Conservation (phyloP, 2,329 filamentous ascomycete genomes). For the Penicillium capsulatum region DNA sequence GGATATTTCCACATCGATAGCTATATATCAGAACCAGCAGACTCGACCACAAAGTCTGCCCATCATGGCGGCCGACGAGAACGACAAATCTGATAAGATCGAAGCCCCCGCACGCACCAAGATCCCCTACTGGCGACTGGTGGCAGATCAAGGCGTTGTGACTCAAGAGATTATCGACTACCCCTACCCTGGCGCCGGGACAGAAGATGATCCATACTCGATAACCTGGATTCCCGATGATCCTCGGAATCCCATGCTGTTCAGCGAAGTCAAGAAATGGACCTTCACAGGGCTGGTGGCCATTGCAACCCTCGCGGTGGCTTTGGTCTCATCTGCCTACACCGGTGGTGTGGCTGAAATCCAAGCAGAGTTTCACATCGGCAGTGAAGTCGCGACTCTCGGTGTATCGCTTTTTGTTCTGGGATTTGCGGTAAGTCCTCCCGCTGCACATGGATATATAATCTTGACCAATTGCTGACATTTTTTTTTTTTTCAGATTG, state of each 20-base stretch:
- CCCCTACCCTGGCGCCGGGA: conserved; percentile 59
- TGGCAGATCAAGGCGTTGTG: conserved; percentile 57
- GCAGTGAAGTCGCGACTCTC: conserved; percentile 54
- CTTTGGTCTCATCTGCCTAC: conserved; percentile 63
- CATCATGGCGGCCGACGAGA: conserved; percentile 27
- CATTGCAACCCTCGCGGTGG: conserved; percentile 62
- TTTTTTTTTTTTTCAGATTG: conserved; percentile 37
- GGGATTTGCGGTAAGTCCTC: conserved; percentile 46
- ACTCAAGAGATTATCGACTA: conserved; percentile 55
- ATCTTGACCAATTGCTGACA: neutral
- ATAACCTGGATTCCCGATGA: conserved; percentile 66
- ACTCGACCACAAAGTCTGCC: conserved; percentile 4
- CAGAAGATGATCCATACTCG: conserved; percentile 61
- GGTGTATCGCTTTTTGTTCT: conserved; percentile 63
- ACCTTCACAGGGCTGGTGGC: conserved; percentile 59
- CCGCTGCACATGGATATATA: neutral
- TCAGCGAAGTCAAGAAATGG: conserved; percentile 60
- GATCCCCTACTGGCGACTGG: conserved; percentile 47
- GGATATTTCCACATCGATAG: neutral
- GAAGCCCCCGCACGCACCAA: conserved; percentile 27
- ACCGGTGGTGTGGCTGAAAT: conserved; percentile 39
- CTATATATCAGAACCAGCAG: neutral
- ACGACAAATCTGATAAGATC: conserved; percentile 24
- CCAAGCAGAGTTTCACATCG: conserved; percentile 52
- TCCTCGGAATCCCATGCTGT: conserved; percentile 62